These are phyloP conservation scores for Apiotrichum gracile DNA, from an alignment of 1,284 basidiomycete species.

Conservation along the genomic window DNA sequence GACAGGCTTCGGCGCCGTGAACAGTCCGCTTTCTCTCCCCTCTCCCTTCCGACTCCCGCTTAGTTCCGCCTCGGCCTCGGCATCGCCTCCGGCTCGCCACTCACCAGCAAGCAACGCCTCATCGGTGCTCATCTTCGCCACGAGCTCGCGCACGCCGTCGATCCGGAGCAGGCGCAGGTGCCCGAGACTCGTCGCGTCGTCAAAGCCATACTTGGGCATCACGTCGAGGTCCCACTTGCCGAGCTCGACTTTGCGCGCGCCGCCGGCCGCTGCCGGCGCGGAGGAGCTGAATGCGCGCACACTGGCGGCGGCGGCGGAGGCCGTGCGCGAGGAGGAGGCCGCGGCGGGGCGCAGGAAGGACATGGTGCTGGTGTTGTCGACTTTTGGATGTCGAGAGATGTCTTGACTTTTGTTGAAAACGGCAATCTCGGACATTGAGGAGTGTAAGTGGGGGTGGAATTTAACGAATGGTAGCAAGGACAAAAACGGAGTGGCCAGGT, in stretches of 20 bases:
- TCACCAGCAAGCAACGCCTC: conserved; percentile 72
- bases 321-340: background rate
- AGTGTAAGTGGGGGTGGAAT: too few relatives aligned
- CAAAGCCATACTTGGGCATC: conserved; percentile 53
- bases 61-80: background rate
- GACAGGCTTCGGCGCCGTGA: too few relatives aligned
- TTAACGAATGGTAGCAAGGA: too few relatives aligned
- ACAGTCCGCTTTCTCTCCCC: too few relatives aligned
- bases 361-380: background rate
- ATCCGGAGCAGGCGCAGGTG: conserved; percentile 65
- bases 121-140: conserved; percentile 76
- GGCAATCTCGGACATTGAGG: background rate
- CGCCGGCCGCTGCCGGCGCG: background rate
- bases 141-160: conserved; percentile 62
- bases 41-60: background rate
- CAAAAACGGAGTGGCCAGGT: too few relatives aligned
- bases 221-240: conserved; percentile 24
- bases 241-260: background rate
- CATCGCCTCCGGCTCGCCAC: too few relatives aligned
- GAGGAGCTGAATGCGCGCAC: conserved; percentile 1
- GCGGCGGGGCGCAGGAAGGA: background rate
- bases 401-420: too few relatives aligned
- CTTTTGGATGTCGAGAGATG: background rate
- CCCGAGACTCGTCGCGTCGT: conserved; percentile 57
- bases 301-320: background rate